Percentiles rank a stretch among this genome's conserved stretches.
Evolutionary conservation across 768 basidiomycete genomes (phyloP).

Genomic region (Coprinopsis marcescibilis): DNA sequence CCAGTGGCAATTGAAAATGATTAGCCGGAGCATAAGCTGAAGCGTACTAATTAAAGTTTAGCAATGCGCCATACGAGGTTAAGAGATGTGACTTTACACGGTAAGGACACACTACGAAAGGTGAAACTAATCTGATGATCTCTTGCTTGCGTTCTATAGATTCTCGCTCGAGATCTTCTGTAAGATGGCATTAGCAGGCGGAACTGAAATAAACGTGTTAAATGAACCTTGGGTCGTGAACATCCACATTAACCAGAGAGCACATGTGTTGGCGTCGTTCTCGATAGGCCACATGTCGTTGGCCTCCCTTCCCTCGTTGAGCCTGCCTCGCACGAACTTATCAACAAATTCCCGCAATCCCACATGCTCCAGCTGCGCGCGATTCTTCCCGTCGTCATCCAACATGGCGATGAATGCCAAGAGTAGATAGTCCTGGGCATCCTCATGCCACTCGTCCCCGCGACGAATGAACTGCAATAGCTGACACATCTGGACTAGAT

Average conservation of each 20-base stretch:
- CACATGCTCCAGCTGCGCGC: conserved; percentile 48
- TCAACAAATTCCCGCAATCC: conserved; percentile 44
- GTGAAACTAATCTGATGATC: conserved; percentile 23
- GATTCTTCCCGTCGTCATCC: conserved; percentile 67
- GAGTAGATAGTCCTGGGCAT: conserved; percentile 22
- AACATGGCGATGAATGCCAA: conserved; percentile 46
- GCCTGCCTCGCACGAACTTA: conserved; percentile 35
- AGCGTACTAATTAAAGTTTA: conserved; percentile 41
- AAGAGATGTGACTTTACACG: neutral
- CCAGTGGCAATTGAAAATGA: conserved; percentile 48
- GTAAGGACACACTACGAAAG: conserved; percentile 16
- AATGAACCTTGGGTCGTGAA: conserved; percentile 24
- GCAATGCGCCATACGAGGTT: conserved; percentile 28
- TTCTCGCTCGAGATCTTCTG: conserved; percentile 25
- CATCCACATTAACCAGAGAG: conserved; percentile 63
- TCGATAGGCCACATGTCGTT: conserved; percentile 56
- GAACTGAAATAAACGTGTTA: neutral
- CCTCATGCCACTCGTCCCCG: conserved; percentile 15
- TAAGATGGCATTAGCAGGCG: neutral
- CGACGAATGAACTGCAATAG: conserved; percentile 1
- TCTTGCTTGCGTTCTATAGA: conserved; percentile 19
- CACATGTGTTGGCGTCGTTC: conserved; percentile 40
- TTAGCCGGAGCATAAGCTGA: conserved; percentile 51
- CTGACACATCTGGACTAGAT: conserved; percentile 10
- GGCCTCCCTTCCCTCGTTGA: conserved; percentile 32